A percentile compares a stretch with the other conserved stretches of the same genome.
These are phyloP conservation scores for Macadamia integrifolia DNA, from an alignment of 164 flowering plant genomes.

Conservation along the genomic window DNA sequence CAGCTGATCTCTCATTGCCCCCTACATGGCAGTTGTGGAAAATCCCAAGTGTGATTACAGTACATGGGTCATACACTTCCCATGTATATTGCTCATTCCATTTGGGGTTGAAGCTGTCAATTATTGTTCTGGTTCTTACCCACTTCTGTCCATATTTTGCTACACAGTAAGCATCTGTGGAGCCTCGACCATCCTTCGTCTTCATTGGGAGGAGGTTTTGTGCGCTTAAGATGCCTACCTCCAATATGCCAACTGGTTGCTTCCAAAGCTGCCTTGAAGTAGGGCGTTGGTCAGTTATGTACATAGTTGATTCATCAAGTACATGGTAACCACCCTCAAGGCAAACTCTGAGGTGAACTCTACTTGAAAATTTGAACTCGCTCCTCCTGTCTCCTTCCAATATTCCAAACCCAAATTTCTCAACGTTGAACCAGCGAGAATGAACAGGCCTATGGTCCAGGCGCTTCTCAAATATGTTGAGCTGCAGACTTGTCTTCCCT, in stretches of 20 bases:
- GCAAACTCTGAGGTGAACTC: constrained; percentile 39
- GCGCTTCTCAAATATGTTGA: constrained; percentile 26
- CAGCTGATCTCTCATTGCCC: constrained; percentile 17
- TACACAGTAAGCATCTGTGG: constrained; percentile 45
- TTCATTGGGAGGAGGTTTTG: constrained; percentile 43
- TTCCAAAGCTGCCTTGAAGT: constrained; percentile 46
- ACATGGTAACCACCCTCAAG: constrained; percentile 50
- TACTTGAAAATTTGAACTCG: constrained; percentile 36
- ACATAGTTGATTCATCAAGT: constrained; percentile 39
- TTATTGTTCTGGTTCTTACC: constrained; percentile 48
- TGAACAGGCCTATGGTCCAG: constrained; percentile 34
- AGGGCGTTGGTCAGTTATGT: constrained; percentile 42
- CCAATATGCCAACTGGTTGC: constrained; percentile 34
- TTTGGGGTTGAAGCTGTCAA: constrained; percentile 37
- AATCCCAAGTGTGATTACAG: constrained; percentile 52
- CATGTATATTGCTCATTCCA: constrained; percentile 69
- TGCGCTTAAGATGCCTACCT: constrained; percentile 37
- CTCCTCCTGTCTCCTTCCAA: constrained; percentile 34
- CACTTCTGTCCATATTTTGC: constrained; percentile 51
- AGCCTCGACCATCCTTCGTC: constrained; percentile 35
- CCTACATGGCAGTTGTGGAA: constrained; percentile 49
- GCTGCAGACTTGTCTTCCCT: constrained; percentile 29
- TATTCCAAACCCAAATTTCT: constrained; percentile 32
- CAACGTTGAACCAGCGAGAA: constrained; percentile 41
- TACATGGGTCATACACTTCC: constrained; percentile 66